phyloP scores from a whole-genome alignment of 306 rosid genomes.

The Lagenaria siceraria region DNA sequence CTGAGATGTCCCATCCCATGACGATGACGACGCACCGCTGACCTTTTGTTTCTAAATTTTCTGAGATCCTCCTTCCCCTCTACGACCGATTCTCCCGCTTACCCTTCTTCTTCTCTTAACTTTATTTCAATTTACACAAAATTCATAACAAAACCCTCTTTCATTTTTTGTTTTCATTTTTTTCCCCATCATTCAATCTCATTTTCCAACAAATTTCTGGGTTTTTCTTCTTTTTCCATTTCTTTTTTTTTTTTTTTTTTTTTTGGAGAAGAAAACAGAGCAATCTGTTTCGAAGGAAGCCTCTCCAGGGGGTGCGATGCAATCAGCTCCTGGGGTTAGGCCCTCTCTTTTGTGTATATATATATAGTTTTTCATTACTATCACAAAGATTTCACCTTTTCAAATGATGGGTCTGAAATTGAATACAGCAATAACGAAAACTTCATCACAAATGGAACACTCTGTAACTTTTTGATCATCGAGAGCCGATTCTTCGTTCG shows the following conservation, averaged over 20 bases:
- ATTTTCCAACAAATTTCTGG: background rate
- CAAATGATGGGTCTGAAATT: background rate
- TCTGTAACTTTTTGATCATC: background rate
- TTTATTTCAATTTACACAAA: too few relatives aligned
- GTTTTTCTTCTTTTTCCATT: background rate
- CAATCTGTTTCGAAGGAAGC: background rate
- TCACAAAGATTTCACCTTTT: background rate
- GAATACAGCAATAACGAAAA: too few relatives aligned
- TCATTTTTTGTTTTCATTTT: background rate
- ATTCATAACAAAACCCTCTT: background rate
- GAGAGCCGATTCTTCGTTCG: background rate
- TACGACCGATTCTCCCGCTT: background rate
- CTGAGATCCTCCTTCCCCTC: background rate
- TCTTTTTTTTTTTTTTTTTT: background rate
- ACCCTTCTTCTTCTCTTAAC: background rate
- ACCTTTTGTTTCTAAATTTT: conserved; percentile 1
- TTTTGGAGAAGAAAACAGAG: background rate
- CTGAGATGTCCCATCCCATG: background rate
- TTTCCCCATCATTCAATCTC: background rate
- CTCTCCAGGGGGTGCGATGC: background rate
- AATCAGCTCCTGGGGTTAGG: conserved; percentile 1
- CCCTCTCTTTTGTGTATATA: background rate
- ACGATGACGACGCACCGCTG: background rate
- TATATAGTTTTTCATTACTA: background rate
- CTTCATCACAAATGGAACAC: background rate